A percentile compares a stretch with the other conserved stretches of the same genome.
These are phyloP conservation scores for Colletotrichum nymphaeae DNA, from an alignment of 2,329 filamentous ascomycete species.

Conservation along the genomic window DNA sequence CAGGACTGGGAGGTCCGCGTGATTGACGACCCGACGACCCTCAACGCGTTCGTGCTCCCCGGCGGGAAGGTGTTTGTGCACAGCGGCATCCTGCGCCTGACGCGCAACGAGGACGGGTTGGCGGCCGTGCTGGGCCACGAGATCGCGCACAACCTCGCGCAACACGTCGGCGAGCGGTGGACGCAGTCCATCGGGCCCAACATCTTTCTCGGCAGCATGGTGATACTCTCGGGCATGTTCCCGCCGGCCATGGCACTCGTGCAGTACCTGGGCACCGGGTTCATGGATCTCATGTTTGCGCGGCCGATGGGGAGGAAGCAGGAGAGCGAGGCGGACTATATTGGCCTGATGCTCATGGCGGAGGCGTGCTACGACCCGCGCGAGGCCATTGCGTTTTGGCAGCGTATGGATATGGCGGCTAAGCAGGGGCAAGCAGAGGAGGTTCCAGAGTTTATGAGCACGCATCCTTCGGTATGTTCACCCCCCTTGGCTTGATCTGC, in stretches of 20 bases:
- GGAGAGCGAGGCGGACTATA: slow-evolving; percentile 83
- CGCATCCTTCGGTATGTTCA: slow-evolving; percentile 75
- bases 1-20: slow-evolving; percentile 79
- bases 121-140: slow-evolving; percentile 84
- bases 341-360: slow-evolving; percentile 85
- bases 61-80: slow-evolving; percentile 86
- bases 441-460: slow-evolving; percentile 78
- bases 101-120: slow-evolving; percentile 74
- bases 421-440: slow-evolving; percentile 52
- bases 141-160: slow-evolving; percentile 80
- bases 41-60: slow-evolving; percentile 83
- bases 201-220: slow-evolving; percentile 60
- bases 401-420: slow-evolving; percentile 69
- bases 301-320: slow-evolving; percentile 77
- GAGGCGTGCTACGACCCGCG: slow-evolving; percentile 81
- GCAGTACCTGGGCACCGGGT: slow-evolving; percentile 54
- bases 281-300: slow-evolving; percentile 73
- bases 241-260: slow-evolving; percentile 56
- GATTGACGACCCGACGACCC: slow-evolving; percentile 71
- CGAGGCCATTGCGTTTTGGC: slow-evolving; percentile 75
- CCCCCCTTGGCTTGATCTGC: background rate
- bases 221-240: slow-evolving; percentile 58
- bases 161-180: slow-evolving; percentile 74
- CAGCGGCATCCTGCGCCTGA: slow-evolving; percentile 77
- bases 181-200: slow-evolving; percentile 64